These are phyloP conservation scores for Arthrinium phaeospermum DNA, from an alignment of 2,329 filamentous ascomycete genomes.

Conservation along the genomic window DNA sequence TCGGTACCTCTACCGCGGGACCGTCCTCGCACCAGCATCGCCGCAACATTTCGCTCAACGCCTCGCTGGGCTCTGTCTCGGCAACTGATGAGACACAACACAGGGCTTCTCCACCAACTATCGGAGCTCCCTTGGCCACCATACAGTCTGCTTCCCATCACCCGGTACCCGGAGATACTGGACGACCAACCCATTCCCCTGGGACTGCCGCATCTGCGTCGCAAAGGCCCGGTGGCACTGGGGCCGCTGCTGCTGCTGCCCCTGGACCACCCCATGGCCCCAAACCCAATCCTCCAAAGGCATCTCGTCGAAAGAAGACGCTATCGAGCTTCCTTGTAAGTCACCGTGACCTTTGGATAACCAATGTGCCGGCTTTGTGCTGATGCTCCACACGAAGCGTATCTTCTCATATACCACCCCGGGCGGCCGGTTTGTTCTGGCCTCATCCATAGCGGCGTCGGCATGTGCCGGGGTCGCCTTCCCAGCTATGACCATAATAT, in stretches of 20 bases:
- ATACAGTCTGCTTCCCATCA: not conserved
- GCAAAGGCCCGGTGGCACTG: too few relatives aligned
- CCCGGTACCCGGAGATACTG: not conserved
- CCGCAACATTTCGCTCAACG: not conserved
- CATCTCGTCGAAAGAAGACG: not conserved
- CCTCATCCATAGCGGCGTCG: constrained; percentile 31
- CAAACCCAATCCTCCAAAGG: not conserved
- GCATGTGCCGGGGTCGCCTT: constrained; percentile 38
- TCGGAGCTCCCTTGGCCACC: not conserved
- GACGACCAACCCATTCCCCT: not conserved
- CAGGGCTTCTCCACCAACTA: not conserved
- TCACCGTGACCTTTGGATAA: not conserved
- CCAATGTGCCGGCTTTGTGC: not conserved
- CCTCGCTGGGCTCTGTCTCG: not conserved
- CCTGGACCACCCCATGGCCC: not conserved
- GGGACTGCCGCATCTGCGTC: not conserved
- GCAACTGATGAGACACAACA: not conserved
- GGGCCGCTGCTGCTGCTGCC: not conserved
- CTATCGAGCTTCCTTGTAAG: not conserved
- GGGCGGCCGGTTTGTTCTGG: constrained; percentile 33
- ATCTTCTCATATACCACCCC: constrained; percentile 39
- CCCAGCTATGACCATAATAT: constrained; percentile 61
- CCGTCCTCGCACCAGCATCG: not conserved
- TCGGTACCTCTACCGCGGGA: not conserved
- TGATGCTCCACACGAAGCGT: constrained; percentile 31